phyloP scores from a whole-genome alignment of 148 eudicot genomes.

The Vaccinium vitisidaea region DNA sequence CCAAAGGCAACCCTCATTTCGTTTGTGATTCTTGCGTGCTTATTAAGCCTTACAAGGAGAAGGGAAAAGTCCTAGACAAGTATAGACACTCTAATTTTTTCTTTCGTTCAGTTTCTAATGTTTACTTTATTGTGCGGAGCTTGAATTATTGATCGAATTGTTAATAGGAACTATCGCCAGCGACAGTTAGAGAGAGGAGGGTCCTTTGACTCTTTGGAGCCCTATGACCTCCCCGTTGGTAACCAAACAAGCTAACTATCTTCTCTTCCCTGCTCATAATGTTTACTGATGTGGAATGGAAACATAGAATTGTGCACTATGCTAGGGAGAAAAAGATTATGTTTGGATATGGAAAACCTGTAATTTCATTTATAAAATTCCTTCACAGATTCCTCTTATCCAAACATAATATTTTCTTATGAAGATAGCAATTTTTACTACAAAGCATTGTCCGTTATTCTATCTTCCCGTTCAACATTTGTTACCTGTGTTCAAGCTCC shows the following conservation, averaged over 20 bases:
- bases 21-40: conserved; percentile 95
- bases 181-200: conserved; percentile 73
- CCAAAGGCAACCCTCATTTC: conserved; percentile 95
- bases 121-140: not conserved
- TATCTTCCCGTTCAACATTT: not conserved
- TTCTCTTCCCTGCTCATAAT: not conserved
- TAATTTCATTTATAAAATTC: not conserved
- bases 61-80: conserved; percentile 87
- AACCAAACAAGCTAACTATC: conserved; percentile 13
- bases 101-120: not conserved
- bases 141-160: not conserved
- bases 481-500: not conserved
- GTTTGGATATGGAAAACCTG: not conserved
- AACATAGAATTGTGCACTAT: not conserved
- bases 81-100: conserved; percentile 15
- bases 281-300: not conserved
- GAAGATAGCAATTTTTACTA: not conserved
- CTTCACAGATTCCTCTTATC: not conserved
- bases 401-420: not conserved
- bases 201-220: conserved; percentile 57
- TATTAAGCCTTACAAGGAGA: conserved; percentile 97
- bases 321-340: not conserved
- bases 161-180: conserved; percentile 29
- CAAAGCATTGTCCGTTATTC: not conserved
- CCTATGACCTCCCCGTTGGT: conserved; percentile 64